Base-by-base conservation (phyloP, 805 yeast species). In the Sugiyamaella smithiae region DNA sequence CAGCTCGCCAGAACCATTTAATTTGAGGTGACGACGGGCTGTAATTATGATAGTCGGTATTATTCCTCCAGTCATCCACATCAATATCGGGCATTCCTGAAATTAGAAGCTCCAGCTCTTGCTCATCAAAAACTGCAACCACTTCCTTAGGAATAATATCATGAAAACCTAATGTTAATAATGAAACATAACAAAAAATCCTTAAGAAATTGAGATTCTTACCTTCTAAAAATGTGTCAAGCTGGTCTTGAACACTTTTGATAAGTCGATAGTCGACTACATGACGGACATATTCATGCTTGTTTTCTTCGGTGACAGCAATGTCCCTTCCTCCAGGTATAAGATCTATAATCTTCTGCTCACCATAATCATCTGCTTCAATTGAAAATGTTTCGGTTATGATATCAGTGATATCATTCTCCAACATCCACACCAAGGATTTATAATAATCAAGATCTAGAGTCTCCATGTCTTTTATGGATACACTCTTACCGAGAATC, bases 1-100 rank as follows among this genome's bases (percentile, higher is more conserved):
- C 97, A 1, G 97, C 96, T 63, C 97, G 76, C 99, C 99, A 93
- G 69, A 93, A 93, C 87, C 97, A 91, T 62, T 85, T 89, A 49
- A 93, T 83, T 63, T 90, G 97, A 25, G 87, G 81, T 1, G 95
- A 86, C 1, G 86, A 76, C 0, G 90, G 76, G 0, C 88, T 78
- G 65, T 91, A 93, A 63, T 89, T 91, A 42, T 78, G 84, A 67
- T 93, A 72, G 1, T 71, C 74, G 1, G 97, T 80, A 63, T 93
- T 86, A 60, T 81, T 83, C 56, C 86, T 85, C 99, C 99, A 93
- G 63, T 93, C 99, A 57, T 83, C 88, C 17, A 91, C 91, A 68
- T 88, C 96, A 59, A 93, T 89, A 59, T 91, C 97, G 1, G 99
- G 99, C 59, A 93, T 73, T 2, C 99, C 99, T 29, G 95, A 85